These are phyloP conservation scores for Myriosclerotinia scirpicola DNA, from an alignment of 2,329 filamentous ascomycete species.

Conservation along the genomic window DNA sequence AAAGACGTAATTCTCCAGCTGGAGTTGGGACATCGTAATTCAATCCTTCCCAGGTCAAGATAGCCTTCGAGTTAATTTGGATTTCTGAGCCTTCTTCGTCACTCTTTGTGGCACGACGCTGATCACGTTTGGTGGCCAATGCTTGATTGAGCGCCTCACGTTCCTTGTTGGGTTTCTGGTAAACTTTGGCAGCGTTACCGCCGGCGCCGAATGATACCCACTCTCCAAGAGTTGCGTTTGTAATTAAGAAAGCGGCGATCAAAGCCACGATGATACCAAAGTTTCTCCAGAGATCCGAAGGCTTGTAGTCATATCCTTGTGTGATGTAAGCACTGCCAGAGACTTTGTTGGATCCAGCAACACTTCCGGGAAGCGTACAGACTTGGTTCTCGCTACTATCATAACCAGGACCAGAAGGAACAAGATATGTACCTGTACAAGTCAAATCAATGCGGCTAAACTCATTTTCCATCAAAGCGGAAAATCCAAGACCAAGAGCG, in stretches of 20 bases:
- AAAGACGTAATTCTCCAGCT: constrained; percentile 47
- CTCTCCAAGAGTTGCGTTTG: constrained; percentile 79
- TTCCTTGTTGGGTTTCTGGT: constrained; percentile 68
- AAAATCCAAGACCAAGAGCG: constrained; percentile 71
- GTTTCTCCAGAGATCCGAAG: constrained; percentile 58
- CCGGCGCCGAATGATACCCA: constrained; percentile 75
- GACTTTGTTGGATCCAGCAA: constrained; percentile 59
- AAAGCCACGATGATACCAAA: constrained; percentile 68
- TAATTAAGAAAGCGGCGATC: constrained; percentile 70
- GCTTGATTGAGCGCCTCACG: constrained; percentile 64
- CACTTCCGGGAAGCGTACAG: constrained; percentile 64
- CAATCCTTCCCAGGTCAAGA: constrained; percentile 85
- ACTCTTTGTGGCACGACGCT: constrained; percentile 49
- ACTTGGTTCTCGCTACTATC: constrained; percentile 71
- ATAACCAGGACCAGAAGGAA: constrained; percentile 72
- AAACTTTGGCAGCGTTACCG: constrained; percentile 78
- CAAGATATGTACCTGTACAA: constrained; percentile 65
- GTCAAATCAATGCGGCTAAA: constrained; percentile 68
- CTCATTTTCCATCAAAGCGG: constrained; percentile 82
- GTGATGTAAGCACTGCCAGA: constrained; percentile 69
- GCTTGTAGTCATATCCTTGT: constrained; percentile 59
- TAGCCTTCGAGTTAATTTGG: constrained; percentile 58
- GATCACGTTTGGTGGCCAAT: constrained; percentile 58
- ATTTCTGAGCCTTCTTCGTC: constrained; percentile 49
- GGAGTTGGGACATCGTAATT: constrained; percentile 68